phyloP scores from a whole-genome alignment of 139 green algal species.

The Haematococcus sp. region DNA sequence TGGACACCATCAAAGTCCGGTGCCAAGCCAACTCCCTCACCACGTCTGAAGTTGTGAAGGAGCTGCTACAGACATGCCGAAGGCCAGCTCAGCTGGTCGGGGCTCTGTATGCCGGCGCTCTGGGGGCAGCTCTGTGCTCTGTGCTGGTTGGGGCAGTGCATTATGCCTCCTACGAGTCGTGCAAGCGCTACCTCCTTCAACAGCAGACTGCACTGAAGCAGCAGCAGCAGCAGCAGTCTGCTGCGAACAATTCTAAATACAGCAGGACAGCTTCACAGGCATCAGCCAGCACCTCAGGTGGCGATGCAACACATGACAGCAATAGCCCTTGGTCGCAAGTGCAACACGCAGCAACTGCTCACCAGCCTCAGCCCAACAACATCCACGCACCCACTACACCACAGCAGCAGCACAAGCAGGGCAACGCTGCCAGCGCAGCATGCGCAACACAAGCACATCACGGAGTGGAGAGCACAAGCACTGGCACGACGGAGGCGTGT shows the following conservation, averaged over 20 bases:
- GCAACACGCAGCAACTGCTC: background rate
- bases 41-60: constrained; percentile 28
- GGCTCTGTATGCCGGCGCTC: constrained; percentile 32
- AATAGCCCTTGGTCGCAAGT: background rate
- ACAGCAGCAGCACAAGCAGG: too few relatives aligned
- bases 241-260: background rate
- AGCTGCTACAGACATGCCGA: constrained; percentile 21
- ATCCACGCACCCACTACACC: background rate
- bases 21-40: constrained; percentile 52
- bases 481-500: background rate
- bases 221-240: background rate
- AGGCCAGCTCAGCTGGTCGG: constrained; percentile 1
- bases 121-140: constrained; percentile 41
- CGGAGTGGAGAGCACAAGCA: background rate
- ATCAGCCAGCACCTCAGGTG: background rate
- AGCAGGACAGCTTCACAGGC: background rate
- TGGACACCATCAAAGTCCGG: constrained; percentile 69
- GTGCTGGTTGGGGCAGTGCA: constrained; percentile 60
- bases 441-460: too few relatives aligned
- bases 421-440: too few relatives aligned
- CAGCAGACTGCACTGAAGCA: background rate
- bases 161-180: constrained; percentile 36
- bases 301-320: background rate
- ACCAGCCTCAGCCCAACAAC: background rate
- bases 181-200: constrained; percentile 10